Percentiles rank a stretch among this genome's conserved stretches.
These are phyloP conservation scores for Cyphellophora europaea DNA, from an alignment of 2,329 filamentous ascomycete genomes.

Conservation along the genomic window DNA sequence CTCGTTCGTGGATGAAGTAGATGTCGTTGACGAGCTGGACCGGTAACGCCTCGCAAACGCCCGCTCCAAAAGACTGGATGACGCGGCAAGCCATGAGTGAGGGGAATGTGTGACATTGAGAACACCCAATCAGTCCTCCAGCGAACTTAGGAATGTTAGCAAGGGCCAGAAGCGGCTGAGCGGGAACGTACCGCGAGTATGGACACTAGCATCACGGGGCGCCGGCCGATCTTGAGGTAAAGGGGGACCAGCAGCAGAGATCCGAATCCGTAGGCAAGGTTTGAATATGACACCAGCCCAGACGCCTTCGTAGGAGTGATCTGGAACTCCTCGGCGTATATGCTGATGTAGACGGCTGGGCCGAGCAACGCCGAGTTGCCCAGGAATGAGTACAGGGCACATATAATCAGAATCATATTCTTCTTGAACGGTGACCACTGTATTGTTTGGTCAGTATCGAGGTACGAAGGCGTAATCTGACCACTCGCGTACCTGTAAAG, in stretches of 20 bases:
- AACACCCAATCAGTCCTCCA: conserved; percentile 33
- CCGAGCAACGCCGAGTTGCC: conserved; percentile 49
- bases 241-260: conserved; percentile 48
- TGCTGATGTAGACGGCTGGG: conserved; percentile 48
- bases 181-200: conserved; percentile 25
- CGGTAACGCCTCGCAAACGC: conserved; percentile 37
- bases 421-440: conserved; percentile 47
- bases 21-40: conserved; percentile 41
- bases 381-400: conserved; percentile 48
- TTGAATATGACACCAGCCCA: conserved; percentile 50
- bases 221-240: conserved; percentile 43
- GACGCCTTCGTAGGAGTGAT: conserved; percentile 44
- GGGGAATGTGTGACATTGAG: conserved; percentile 29
- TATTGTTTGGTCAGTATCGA: too few species aligned
- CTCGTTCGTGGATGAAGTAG: conserved; percentile 38
- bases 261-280: conserved; percentile 50
- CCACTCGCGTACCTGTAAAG: conserved; percentile 35
- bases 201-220: conserved; percentile 34
- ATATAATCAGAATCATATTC: conserved; percentile 45
- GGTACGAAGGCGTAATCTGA: too few species aligned
- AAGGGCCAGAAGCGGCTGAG: conserved; percentile 1
- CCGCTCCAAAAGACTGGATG: conserved; percentile 33
- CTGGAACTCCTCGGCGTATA: conserved; percentile 44
- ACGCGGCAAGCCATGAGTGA: conserved; percentile 34
- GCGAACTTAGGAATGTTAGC: conserved; percentile 23